Base-by-base conservation (phyloP, 1,284 basidiomycete genomes). In the Trichosporon asahii region DNA sequence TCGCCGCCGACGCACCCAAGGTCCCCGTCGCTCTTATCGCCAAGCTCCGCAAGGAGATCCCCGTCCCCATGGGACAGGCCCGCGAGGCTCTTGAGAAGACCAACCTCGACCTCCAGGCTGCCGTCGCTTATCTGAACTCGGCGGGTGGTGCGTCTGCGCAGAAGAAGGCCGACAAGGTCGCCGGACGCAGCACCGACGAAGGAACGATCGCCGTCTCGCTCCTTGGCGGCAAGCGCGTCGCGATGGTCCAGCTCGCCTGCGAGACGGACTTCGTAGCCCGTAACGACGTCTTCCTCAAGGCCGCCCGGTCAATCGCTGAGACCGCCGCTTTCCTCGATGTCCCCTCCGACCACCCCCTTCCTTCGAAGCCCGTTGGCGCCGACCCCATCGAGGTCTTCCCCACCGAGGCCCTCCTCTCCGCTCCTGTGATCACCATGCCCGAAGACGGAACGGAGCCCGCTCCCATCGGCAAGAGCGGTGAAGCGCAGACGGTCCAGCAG, bases 251-350 rank as follows among this genome's bases (percentile, higher is more conserved):
- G 83, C 86, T 98, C 72, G 95, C 94, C 78, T 98, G 95, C 86
- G 95, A 98, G 85, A 98, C 95, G 55, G 95, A 98, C 84, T 98
- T 98, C 82, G 95, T 98, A 14, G 93, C 90, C 18, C 86, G 93
- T 74, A 96, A 94, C 79, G 89, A 91, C 70, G 86, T 95, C 9
- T 98, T 98, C 78, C 86, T 88, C 7, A 87, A 87, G 70, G 88
- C 96, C 33, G 90, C 92, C 14, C 86, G 88, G 46, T 90, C 94
- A 74, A 90, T 98, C 74, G 91, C 94, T 2, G 90, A 94, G 76
- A 95, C 94, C 1, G 89, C 91, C 29, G 94, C 95, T 0, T 92
- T 90, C 80, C 86, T 94, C 0, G 90, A 93, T 75, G 83, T 80
- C 70, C 85, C 86, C 60, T 76, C 15, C 40, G 63, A 33, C 31